Evolutionary conservation across 352 stramenopile species (phyloP), one percentile per base, ranked within the genome.

Genomic region (Phytopythium helicoides): DNA sequence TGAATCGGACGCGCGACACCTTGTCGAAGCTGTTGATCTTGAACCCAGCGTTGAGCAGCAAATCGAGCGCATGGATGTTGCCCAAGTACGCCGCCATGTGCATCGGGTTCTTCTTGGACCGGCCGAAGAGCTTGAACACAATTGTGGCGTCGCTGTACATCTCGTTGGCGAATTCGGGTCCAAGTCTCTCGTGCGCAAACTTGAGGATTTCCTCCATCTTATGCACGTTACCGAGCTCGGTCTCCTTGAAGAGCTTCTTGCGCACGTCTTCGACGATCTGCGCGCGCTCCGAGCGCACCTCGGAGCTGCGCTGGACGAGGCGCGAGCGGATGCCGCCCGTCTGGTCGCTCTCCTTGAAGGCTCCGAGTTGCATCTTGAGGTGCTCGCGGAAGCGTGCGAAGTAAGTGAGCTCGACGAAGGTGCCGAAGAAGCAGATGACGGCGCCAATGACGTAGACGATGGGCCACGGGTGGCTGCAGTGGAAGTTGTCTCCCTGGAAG

Each of bases 341-440:
- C 48, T 94, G 83, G 47, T 90, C 81, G 23, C 70, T 78, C 53
- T 94, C 83, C 47, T 89, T 85, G 61, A 91, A 92, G 1, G 83
- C 84, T 9, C 84, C 84, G 11, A 94, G 66, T 54, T 91, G 81
- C 84, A 92, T 91, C 59, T 87, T 90, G 48, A 94, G 56, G 48
- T 94, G 84, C 58, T 94, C 84, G 31, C 84, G 77, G 64, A 94
- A 94, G 11, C 81, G 84, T 19, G 81, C 76, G 59, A 92, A 94
- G 56, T 86, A 86, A 37, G 72, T 84, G 40, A 94, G 63, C 54
- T 87, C 73, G 18, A 87, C 50, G 21, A 89, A 82, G n/a, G 77
- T 73, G 31, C 56, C 59, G 22, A 86, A 51, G 52, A 79, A 91
- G 25, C 62, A 74, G 11, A 86, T 38, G 16, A 85, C 56, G 0